Base-by-base conservation (phyloP, 2,329 filamentous ascomycete species). In the Arachnomyces sp. region DNA sequence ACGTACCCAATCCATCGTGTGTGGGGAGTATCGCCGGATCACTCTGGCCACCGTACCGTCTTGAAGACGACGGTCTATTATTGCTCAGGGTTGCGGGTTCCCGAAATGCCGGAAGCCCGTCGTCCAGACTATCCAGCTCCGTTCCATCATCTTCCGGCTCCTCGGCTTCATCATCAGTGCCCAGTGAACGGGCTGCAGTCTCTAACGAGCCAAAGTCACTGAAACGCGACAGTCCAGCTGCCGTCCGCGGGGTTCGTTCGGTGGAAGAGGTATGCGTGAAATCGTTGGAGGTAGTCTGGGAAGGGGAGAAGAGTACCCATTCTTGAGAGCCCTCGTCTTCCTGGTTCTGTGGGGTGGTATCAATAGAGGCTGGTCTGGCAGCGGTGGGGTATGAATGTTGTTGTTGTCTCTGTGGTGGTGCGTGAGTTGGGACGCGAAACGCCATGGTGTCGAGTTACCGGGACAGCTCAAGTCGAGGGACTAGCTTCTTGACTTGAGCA, bases 231-330 rank as follows among this genome's bases (percentile, higher is more conserved):
- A 78, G 75, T 29, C 82, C 84, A 18, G 79, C 71, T 25, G 20
- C 20, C 32, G 78, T 83, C 60, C 57, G 82, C 69, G 63, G 76
- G 49, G 68, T 89, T 58, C 63, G 79, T 67, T 67, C 75, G 55
- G 62, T 84, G 60, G 60, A 77, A 34, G 79, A 78, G 29, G 84
- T 79, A 43, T 75, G 79, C 33, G 81, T 85, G 38, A 81, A 73
- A 46, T 82, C 80, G 8, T 74, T 73, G 14, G 83, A 81, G 28
- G 71, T 67, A 43, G 72, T 74, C 47, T 80, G 79, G 7, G 74
- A 73, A 2, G 86, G 86, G 6, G 88, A 85, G 70, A 98, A 98
- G 49, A 98, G 78, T 40, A 96, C 83, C 92, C 92, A 98, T 75
- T 94, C 90, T 63, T 92, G 83, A 9, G 85, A 82, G 49, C 89